Evolutionary conservation across 805 yeast species (phyloP).

Genomic region (Crinitomyces ghanaensis): DNA sequence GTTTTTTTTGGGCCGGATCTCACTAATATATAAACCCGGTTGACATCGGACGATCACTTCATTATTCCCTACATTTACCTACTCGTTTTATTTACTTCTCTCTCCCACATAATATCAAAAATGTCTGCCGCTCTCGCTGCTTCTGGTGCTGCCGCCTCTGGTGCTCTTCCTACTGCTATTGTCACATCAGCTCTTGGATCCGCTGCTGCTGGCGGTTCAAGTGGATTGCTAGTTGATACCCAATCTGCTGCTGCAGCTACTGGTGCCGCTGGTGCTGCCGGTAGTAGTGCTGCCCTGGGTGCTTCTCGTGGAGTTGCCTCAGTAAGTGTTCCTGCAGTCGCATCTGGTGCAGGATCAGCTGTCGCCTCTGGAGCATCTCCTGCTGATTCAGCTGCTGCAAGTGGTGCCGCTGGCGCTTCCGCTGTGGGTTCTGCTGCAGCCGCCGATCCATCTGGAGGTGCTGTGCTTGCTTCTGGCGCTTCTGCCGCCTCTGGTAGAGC

Average conservation of each 20-base stretch:
- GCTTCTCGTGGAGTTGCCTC: slow-evolving; percentile 5
- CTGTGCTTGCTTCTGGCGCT: slow-evolving; percentile 6
- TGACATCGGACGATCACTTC: neutral
- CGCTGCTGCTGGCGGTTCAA: slow-evolving; percentile 8
- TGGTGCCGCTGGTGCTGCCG: slow-evolving; percentile 10
- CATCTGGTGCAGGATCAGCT: slow-evolving; percentile 6
- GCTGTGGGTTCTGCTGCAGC: slow-evolving; percentile 14
- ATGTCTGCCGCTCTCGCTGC: slow-evolving; percentile 9
- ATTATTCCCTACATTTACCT: no score
- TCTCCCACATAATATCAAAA: neutral
- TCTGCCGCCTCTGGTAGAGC: slow-evolving; percentile 5
- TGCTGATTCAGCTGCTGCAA: slow-evolving; percentile 13
- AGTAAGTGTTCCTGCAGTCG: slow-evolving; percentile 5
- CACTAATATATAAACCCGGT: no score
- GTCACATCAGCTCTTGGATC: slow-evolving; percentile 9
- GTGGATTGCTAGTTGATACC: slow-evolving; percentile 8
- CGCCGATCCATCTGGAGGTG: slow-evolving; percentile 7
- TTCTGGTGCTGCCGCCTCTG: slow-evolving; percentile 12
- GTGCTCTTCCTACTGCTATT: slow-evolving; percentile 10
- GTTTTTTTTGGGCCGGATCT: neutral
- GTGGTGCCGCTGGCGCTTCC: slow-evolving; percentile 10
- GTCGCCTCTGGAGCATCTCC: slow-evolving; percentile 9
- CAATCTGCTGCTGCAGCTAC: slow-evolving; percentile 4
- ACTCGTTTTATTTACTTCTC: no score
- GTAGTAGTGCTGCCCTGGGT: slow-evolving; percentile 5